These are phyloP conservation scores for Chlamydomonas eustigma DNA, from an alignment of 139 green algal species.

Conservation along the genomic window DNA sequence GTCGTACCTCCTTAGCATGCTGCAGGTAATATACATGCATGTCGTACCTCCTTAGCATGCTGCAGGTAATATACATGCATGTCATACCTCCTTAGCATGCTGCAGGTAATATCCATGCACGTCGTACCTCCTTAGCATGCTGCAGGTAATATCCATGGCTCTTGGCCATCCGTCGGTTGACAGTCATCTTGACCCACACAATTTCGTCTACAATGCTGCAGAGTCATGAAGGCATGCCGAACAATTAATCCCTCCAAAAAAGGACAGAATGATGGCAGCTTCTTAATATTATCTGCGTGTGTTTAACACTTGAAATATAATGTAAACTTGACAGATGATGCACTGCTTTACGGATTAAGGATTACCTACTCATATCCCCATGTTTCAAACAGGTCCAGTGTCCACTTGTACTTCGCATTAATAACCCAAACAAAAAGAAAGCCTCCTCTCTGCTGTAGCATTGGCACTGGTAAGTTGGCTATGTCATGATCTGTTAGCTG, in stretches of 20 bases:
- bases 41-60: background rate
- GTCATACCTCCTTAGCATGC: background rate
- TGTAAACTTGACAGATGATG: too few species aligned
- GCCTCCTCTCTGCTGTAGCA: slow-evolving; percentile 74
- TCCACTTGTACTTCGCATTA: slow-evolving; percentile 92
- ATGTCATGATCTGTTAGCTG: slow-evolving; percentile 86
- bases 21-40: background rate
- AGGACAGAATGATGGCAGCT: too few species aligned
- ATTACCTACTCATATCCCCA: slow-evolving; percentile 88
- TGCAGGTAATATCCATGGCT: slow-evolving; percentile 94
- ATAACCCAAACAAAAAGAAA: slow-evolving; percentile 95
- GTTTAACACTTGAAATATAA: too few species aligned
- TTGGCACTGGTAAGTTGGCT: slow-evolving; percentile 64
- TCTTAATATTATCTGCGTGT: too few species aligned
- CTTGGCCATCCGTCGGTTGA: slow-evolving; percentile 87
- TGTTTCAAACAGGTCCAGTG: slow-evolving; percentile 79
- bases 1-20: slow-evolving; percentile 18
- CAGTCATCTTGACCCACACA: slow-evolving; percentile 94
- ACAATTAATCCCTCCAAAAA: too few species aligned
- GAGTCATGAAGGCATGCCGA: too few species aligned
- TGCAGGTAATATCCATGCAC: background rate
- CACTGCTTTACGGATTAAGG: background rate
- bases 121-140: slow-evolving; percentile 80
- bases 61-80: background rate
- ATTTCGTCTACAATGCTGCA: slow-evolving; percentile 90